Evolutionary conservation across 148 eudicot species (phyloP).

Genomic region (Rhododendron kiyosumense): DNA sequence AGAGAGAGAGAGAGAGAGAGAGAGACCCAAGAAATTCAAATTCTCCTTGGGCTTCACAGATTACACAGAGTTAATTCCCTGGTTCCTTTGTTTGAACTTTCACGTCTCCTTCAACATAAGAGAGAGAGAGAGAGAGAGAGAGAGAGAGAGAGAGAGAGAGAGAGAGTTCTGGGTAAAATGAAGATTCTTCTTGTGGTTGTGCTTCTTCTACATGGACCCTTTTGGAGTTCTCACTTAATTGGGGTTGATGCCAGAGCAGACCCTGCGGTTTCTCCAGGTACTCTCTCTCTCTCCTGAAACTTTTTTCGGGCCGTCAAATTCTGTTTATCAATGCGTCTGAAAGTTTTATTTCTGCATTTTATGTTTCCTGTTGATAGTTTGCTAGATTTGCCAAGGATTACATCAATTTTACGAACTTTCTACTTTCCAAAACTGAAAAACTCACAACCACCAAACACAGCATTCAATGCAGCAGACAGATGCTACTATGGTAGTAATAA

Average conservation of each 20-base stretch:
- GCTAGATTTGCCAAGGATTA: background rate
- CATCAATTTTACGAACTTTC: background rate
- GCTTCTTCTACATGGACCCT: slow-evolving; percentile 23
- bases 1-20: background rate
- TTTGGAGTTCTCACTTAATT: slow-evolving; percentile 10
- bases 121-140: background rate
- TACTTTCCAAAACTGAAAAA: background rate
- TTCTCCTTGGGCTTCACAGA: background rate
- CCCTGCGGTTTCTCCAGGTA: slow-evolving; percentile 40
- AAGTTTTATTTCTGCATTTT: background rate
- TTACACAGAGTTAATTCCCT: background rate
- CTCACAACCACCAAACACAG: background rate
- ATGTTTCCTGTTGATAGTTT: background rate
- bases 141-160: background rate
- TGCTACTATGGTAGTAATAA: too few species aligned
- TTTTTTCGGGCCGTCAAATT: background rate
- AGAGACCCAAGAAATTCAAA: background rate
- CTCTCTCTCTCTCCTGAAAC: slow-evolving; percentile 2
- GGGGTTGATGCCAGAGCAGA: slow-evolving; percentile 23
- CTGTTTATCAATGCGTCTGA: background rate
- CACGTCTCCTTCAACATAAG: background rate
- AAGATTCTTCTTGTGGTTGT: slow-evolving; percentile 15
- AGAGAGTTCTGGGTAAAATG: background rate
- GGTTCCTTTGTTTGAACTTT: background rate
- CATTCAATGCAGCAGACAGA: background rate